Base-by-base conservation (phyloP, 495 filamentous ascomycete species). In the Patellaria atrata region DNA sequence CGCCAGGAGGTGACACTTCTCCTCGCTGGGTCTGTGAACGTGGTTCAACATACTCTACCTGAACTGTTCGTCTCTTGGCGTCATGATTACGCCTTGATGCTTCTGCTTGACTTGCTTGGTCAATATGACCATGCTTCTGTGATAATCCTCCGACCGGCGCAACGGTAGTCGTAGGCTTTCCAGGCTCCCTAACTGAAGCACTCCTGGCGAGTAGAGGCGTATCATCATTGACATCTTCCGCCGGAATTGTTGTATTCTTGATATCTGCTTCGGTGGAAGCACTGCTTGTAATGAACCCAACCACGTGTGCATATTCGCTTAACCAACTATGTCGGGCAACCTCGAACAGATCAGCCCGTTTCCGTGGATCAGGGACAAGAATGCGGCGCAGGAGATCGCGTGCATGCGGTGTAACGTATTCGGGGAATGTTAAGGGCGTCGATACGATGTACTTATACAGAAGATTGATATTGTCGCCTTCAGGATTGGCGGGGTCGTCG, bases 371-470 rank as follows among this genome's bases (percentile, higher is more conserved):
- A 0, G 89, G 86, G n/a, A 99, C 89, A 20, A 99, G 65, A 22
- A 99, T 96, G 26, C 91, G 72, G 38, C 86, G 71, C 19, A 99
- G 61, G 1, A 99, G 67, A 57, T 99, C 89, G 37, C 89, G 72
- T 13, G 89, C 87, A 57, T 99, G 91, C 4, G 91, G 89, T 9
- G 89, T 93, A 27, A 99, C 89, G 56, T 97, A 96, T 76, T 97
- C 89, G 24, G 89, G 89, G 55, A 97, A 97, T 3, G 89, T 96
- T 25, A 99, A 72, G 30, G 87, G 83, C 4, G 89, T 96, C 25
- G 85, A 92, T 37, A 94, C 85, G 45, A 99, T 99, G 61, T 99
- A 99, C 61, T 94, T 96, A 65, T 99, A 99, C 33, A 99, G 67
- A 4, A 96, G 66, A 56, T 96, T 99, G 64, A 99, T 99, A 52